These are phyloP conservation scores for Rhypophila decipiens DNA, from an alignment of 495 filamentous ascomycete species.

Conservation along the genomic window DNA sequence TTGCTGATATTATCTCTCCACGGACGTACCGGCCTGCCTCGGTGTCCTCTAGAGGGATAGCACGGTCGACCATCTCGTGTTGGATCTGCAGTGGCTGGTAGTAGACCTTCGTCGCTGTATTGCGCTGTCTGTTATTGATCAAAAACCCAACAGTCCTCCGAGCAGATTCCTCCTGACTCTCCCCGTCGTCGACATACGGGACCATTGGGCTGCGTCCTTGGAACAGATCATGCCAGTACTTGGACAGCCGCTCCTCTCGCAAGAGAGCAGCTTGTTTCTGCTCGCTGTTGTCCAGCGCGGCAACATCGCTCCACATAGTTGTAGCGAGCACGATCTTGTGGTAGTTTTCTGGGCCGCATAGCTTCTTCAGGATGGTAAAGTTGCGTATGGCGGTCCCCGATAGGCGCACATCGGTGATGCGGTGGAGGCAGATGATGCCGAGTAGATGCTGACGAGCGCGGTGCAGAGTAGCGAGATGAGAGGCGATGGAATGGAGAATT, in stretches of 20 bases:
- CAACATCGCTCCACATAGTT: conserved; percentile 31
- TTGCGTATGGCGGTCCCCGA: conserved; percentile 32
- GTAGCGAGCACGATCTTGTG: conserved; percentile 36
- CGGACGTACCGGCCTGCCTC: conserved; percentile 22
- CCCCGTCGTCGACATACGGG: not conserved
- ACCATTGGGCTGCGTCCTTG: not conserved
- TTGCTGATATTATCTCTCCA: conserved; percentile 14
- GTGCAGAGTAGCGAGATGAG: conserved; percentile 1
- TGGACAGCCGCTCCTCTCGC: not conserved
- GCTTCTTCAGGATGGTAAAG: conserved; percentile 37
- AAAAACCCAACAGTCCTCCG: not conserved
- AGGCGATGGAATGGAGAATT: conserved; percentile 31
- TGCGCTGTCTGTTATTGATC: not conserved
- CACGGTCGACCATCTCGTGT: conserved; percentile 26
- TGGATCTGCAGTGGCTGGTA: conserved; percentile 26
- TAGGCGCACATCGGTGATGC: conserved; percentile 22
- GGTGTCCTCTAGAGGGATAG: conserved; percentile 24
- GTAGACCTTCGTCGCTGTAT: too few species aligned
- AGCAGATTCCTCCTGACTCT: conserved; percentile 4
- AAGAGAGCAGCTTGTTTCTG: too few species aligned
- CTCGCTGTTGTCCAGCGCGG: not conserved
- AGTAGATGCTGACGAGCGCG: not conserved
- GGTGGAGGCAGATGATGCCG: conserved; percentile 12
- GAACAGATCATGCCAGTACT: conserved; percentile 2
- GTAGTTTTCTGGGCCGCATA: conserved; percentile 34